Evolutionary conservation across 2,329 filamentous ascomycete genomes (phyloP).

Genomic region (Diaporthe citrichinensis): DNA sequence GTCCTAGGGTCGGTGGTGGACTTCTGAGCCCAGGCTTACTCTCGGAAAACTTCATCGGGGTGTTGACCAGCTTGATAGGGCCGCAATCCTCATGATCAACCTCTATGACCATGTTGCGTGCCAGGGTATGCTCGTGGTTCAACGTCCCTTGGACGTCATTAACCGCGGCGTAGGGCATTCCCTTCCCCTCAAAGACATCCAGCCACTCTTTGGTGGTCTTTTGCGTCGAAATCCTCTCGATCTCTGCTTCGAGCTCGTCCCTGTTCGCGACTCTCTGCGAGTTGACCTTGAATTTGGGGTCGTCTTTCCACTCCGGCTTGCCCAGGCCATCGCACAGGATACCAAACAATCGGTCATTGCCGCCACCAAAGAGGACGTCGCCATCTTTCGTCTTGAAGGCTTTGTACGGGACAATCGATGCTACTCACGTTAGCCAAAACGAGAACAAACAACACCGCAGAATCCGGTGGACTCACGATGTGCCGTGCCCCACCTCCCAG

Average conservation of each 20-base stretch:
- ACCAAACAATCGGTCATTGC: conserved; percentile 79
- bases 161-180: conserved; percentile 92
- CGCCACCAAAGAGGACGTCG: conserved; percentile 78
- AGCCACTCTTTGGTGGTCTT: conserved; percentile 93
- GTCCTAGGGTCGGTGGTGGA: conserved; percentile 86
- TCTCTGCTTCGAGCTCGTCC: conserved; percentile 81
- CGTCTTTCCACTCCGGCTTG: conserved; percentile 70
- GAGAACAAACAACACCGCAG: background rate
- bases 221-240: conserved; percentile 80
- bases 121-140: conserved; percentile 86
- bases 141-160: conserved; percentile 92
- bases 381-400: conserved; percentile 83
- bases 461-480: conserved; percentile 74
- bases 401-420: conserved; percentile 96
- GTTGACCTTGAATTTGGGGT: conserved; percentile 73
- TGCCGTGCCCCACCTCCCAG: conserved; percentile 94
- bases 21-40: conserved; percentile 82
- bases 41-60: conserved; percentile 93
- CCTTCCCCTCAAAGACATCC: conserved; percentile 86
- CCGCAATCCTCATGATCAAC: conserved; percentile 88
- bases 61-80: conserved; percentile 90
- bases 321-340: conserved; percentile 74
- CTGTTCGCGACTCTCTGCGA: conserved; percentile 77
- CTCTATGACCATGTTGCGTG: conserved; percentile 90
- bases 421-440: conserved; percentile 56